phyloP scores from a whole-genome alignment of 208 protist genomes.

The Acanthamoeba royreba region DNA sequence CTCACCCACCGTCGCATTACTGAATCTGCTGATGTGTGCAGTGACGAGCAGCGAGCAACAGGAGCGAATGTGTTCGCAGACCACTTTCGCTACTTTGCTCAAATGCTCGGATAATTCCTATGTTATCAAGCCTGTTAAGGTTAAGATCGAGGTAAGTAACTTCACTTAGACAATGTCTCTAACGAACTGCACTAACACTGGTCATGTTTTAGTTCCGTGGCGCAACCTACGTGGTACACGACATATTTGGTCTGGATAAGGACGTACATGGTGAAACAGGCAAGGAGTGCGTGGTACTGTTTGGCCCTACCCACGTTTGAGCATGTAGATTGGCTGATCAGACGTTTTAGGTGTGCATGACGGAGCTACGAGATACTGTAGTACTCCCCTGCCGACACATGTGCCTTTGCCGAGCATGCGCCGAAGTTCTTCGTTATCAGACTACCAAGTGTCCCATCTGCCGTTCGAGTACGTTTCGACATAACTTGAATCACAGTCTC shows the following conservation, averaged over 20 bases:
- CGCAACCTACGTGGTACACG: background rate
- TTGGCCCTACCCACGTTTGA: background rate
- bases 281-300: background rate
- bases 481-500: too few relatives aligned
- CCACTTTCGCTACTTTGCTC: background rate
- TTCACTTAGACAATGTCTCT: background rate
- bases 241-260: slow-evolving; percentile 38
- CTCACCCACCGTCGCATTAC: background rate
- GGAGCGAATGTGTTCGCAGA: background rate
- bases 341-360: slow-evolving; percentile 88
- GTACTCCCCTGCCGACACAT: slow-evolving; percentile 94
- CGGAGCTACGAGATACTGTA: slow-evolving; percentile 86
- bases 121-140: background rate
- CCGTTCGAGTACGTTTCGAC: slow-evolving; percentile 62
- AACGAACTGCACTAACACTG: background rate
- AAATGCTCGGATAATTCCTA: slow-evolving; percentile 11
- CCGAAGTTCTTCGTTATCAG: slow-evolving; percentile 87
- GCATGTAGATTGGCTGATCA: background rate
- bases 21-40: background rate
- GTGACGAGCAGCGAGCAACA: background rate
- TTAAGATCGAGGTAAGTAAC: slow-evolving; percentile 4
- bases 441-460: slow-evolving; percentile 93
- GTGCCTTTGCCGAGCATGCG: slow-evolving; percentile 91
- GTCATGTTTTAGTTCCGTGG: background rate
- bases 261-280: background rate